Percentiles rank a stretch among this genome's conserved stretches.
Evolutionary conservation across 352 stramenopile species (phyloP).

Genomic region (Phytophthora citrophthora): DNA sequence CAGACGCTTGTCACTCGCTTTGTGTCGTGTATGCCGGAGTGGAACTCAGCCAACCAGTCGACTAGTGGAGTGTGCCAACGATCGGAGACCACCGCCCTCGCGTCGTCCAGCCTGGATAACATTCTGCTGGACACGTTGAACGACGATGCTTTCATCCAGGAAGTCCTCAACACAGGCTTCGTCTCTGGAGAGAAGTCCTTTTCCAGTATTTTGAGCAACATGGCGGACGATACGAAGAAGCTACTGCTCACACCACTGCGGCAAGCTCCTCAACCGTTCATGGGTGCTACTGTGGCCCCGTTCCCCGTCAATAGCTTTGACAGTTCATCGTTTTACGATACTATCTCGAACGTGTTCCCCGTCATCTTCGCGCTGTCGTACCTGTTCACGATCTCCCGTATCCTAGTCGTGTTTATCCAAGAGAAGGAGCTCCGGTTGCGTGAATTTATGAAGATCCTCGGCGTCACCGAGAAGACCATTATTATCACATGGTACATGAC

Average conservation of each 20-base stretch:
- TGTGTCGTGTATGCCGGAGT: constrained; percentile 61
- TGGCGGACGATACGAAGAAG: constrained; percentile 29
- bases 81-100: constrained; percentile 34
- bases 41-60: constrained; percentile 42
- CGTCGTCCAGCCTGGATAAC: constrained; percentile 32
- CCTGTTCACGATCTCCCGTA: constrained; percentile 83
- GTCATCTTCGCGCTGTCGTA: constrained; percentile 92
- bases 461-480: constrained; percentile 80
- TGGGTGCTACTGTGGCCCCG: constrained; percentile 37
- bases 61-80: constrained; percentile 56
- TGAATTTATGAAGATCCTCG: constrained; percentile 92
- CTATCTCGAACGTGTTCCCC: constrained; percentile 60
- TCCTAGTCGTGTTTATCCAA: constrained; percentile 86
- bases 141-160: constrained; percentile 52
- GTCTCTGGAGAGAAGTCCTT: constrained; percentile 22
- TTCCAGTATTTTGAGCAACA: constrained; percentile 21
- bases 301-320: constrained; percentile 49
- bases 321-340: constrained; percentile 65
- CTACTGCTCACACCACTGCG: constrained; percentile 41
- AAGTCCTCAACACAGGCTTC: constrained; percentile 28
- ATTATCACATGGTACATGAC: constrained; percentile 84
- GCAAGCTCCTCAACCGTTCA: constrained; percentile 52
- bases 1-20: constrained; percentile 72
- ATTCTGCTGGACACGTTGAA: constrained; percentile 42
- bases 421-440: constrained; percentile 91